Evolutionary conservation across 192 early-diverging fungal genomes (phyloP).

Genomic region (Linnemannia hyalina): DNA sequence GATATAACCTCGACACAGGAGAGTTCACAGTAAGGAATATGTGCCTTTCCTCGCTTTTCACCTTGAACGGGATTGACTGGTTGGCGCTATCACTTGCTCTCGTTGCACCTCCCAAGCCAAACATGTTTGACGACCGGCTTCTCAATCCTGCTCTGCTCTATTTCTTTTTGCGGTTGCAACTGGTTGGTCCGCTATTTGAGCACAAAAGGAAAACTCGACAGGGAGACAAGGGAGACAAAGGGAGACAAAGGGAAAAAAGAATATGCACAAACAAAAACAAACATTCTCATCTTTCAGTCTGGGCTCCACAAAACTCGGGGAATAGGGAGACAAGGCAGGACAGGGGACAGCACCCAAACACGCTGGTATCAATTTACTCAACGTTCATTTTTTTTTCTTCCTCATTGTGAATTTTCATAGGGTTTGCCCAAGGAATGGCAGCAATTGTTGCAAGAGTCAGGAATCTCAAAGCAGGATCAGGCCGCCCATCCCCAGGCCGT

Average conservation of each 20-base stretch:
- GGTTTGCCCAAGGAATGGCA: slow-evolving; percentile 97
- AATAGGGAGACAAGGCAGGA: not conserved
- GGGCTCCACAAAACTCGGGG: not conserved
- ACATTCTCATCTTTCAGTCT: not conserved
- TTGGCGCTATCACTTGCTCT: not conserved
- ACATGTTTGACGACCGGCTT: not conserved
- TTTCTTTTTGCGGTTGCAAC: not conserved
- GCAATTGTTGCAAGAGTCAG: slow-evolving; percentile 89
- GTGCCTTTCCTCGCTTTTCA: slow-evolving; percentile 14
- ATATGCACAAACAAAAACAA: slow-evolving; percentile 2
- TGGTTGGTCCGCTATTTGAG: slow-evolving; percentile 3
- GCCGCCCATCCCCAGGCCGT: slow-evolving; percentile 93
- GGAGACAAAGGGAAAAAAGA: slow-evolving; percentile 15
- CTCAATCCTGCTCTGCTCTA: not conserved
- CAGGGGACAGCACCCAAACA: not conserved
- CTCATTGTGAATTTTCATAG: slow-evolving; percentile 59
- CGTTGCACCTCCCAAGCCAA: not conserved
- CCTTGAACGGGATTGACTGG: not conserved
- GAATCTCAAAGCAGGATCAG: slow-evolving; percentile 95
- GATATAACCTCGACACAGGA: slow-evolving; percentile 96
- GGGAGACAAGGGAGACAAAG: not conserved
- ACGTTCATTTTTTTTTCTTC: not conserved
- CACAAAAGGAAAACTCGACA: slow-evolving; percentile 11
- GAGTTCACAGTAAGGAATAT: slow-evolving; percentile 84
- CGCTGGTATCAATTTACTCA: slow-evolving; percentile 10